Evolutionary conservation across 495 filamentous ascomycete species (phyloP).

Genomic region (Aspergillus baeticus): DNA sequence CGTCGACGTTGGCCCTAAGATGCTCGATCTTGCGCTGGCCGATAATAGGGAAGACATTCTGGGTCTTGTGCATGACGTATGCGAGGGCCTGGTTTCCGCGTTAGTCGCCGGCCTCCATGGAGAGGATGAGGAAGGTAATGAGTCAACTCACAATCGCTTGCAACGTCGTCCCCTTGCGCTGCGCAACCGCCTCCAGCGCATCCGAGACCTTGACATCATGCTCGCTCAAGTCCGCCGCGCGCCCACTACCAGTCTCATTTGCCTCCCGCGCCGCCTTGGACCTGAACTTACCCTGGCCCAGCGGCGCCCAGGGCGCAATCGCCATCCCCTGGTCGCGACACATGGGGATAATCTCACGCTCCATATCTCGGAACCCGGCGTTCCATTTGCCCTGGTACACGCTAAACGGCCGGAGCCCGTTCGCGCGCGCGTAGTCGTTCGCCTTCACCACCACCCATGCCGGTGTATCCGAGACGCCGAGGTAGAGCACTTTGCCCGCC

Average conservation of each 20-base stretch:
- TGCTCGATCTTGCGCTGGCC: conserved; percentile 68
- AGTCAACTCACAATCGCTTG: conserved; percentile 2
- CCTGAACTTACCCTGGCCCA: conserved; percentile 23
- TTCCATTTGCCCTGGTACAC: conserved; percentile 53
- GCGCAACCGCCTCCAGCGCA: conserved; percentile 50
- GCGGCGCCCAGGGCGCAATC: conserved; percentile 7
- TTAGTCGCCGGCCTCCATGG: background rate
- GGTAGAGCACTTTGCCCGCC: conserved; percentile 46
- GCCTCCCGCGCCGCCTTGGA: conserved; percentile 17
- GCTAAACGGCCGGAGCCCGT: conserved; percentile 4
- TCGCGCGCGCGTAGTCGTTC: conserved; percentile 34
- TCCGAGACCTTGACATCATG: conserved; percentile 39
- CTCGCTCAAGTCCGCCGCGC: conserved; percentile 32
- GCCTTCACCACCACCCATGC: conserved; percentile 40
- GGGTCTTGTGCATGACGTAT: conserved; percentile 70
- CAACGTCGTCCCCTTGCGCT: conserved; percentile 37
- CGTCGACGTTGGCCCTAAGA: conserved; percentile 60
- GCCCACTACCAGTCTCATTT: background rate
- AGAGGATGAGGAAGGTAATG: background rate
- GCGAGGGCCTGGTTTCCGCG: conserved; percentile 50
- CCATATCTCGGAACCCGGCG: conserved; percentile 27
- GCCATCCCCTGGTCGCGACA: conserved; percentile 11
- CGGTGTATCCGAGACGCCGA: conserved; percentile 43
- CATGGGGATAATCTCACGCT: conserved; percentile 39
- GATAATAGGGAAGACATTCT: conserved; percentile 75